Evolutionary conservation across 495 filamentous ascomycete genomes (phyloP), one percentile per base, ranked within the genome.

Genomic region (Penicillium lagena): DNA sequence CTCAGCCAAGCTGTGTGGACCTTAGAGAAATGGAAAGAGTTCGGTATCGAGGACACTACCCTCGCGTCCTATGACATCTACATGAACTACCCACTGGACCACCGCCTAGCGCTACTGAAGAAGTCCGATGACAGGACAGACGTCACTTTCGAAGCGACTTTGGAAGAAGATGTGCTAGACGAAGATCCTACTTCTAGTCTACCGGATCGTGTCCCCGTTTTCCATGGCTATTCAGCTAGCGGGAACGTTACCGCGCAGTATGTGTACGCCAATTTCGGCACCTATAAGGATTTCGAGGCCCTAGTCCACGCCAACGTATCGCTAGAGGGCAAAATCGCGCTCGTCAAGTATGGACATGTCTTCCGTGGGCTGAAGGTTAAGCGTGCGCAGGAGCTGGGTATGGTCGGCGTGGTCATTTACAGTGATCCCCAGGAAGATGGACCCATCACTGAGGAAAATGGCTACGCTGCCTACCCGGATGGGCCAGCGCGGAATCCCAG

Each of bases 321-420:
- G 42, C 68, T 97, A 29, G 58, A 80, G 44, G 90, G 89, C 17
- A 96, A 95, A 61, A 88, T 95, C 47, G 89, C 87, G 9, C 73
- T 98, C 44, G 80, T 78, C 41, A 90, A 87, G 54, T 97, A 97
- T 62, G 90, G 93, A 7, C 67, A 73, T 12, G 82, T 90, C 42
- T 96, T 96, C 68, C 77, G 94, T 35, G 93, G 90, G 1, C 69
- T 96, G 48, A 98, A 96, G 63, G 80, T 96, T 40, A 95, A 95
- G 71, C 79, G 88, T 34, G 91, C 93, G 11, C 84, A 94, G 55
- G 90, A 97, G 47, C 75, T 93, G 31, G 94, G 93, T 27, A 93
- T 94, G 84, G 70, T 95, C 17, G 90, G 93, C 6, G 80, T 82
- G 14, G 66, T 97, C 35, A 75, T 96, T 7, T 98, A 90, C 63